Base-by-base conservation (phyloP, 345 rosid genomes). In the Raphanus raphanistrum region DNA sequence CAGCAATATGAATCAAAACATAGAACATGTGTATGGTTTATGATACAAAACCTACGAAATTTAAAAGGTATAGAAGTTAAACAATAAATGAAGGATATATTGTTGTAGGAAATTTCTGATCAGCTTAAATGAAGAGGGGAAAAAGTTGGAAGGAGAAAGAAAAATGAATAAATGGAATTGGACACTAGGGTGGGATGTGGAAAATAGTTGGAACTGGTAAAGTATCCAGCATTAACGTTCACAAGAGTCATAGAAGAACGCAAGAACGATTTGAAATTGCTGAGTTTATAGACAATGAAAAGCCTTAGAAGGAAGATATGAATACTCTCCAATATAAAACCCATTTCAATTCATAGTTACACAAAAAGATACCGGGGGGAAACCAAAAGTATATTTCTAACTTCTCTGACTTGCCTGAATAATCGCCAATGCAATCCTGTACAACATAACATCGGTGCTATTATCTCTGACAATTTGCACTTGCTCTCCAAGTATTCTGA, bases 401-500 rank as follows among this genome's bases (percentile, higher is more conserved):
- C 61, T 60, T 69, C 48, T 48, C 59, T 63, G 68, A 86, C 88
- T 86, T 85, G 71, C 99, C 98, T 96, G 96, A 87, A 96, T 90
- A 77, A 91, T 84, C 62, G 98, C 94, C 83, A 96, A 85, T 25
- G 98, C 90, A 82, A 89, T 96, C 86, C 98, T 90, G 85, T 93
- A 96, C 59, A 96, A 81, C 99, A 96, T 96, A 76, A 89, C 84
- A 84, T 96, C 98, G 6, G 97, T 93, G 88, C 98, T 96, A 80
- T 91, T 93, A 68, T 96, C 99, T 79, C 97, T 88, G 31, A 96
- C 99, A 82, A 89, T 93, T 85, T 96, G 97, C 84, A 96, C 97
- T 85, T 93, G 98, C 88, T 96, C 99, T 81, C 93, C 97, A 11
- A 96, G 96, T 78, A 96, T 96, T 86, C 99, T 93, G 85, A 96